Evolutionary conservation across 192 early-diverging fungal species (phyloP).

Genomic region (Glomus cerebriforme): DNA sequence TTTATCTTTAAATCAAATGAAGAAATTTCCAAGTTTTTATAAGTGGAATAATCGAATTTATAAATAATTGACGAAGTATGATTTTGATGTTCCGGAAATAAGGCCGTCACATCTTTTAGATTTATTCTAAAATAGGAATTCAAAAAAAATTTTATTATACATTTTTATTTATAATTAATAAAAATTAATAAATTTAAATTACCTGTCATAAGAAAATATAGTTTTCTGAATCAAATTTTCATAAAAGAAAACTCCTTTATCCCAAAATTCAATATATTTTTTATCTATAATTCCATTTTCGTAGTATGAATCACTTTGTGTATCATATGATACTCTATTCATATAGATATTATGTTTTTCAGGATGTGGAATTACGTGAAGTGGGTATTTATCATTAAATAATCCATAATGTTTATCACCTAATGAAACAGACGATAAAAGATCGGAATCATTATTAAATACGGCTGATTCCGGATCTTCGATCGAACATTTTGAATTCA

Average conservation of each 20-base stretch:
- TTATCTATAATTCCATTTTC: slow-evolving; percentile 5
- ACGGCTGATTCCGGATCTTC: background rate
- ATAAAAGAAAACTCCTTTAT: background rate
- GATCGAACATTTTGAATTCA: too few relatives aligned
- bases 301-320: background rate
- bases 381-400: background rate
- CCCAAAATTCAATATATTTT: background rate
- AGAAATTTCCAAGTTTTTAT: background rate
- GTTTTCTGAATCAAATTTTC: background rate
- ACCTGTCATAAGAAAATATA: background rate
- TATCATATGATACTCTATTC: background rate
- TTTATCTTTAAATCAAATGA: background rate
- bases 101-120: background rate
- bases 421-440: background rate
- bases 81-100: background rate
- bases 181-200: background rate
- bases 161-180: too few relatives aligned
- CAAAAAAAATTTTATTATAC: too few relatives aligned
- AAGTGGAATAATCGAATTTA: background rate
- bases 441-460: background rate
- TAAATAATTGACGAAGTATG: background rate
- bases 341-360: background rate
- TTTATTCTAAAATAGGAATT: background rate
- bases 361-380: background rate
- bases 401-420: background rate